Evolutionary conservation across 2,329 filamentous ascomycete species (phyloP), one percentile per base, ranked within the genome.

Genomic region (Lachnellula hyalina): DNA sequence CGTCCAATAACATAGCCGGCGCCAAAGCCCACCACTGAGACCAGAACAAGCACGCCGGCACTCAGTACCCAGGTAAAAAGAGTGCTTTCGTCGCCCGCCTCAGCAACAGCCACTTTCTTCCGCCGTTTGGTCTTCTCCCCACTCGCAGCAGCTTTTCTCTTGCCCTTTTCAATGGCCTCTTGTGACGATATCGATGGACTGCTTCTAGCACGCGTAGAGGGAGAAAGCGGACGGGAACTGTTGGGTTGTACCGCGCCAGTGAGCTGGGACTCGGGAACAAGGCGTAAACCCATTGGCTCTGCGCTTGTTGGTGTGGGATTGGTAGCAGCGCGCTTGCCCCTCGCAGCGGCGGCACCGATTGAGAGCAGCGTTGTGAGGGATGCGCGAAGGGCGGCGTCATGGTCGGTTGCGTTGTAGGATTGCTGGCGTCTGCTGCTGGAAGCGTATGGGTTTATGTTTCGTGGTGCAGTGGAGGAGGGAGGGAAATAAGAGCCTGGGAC

Each of bases 281-380:
- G 73, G 15, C 80, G 76, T 41, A 86, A 68, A 56, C 80, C 79
- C 70, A 85, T 77, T 1, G 66, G 65, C 44, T 66, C 63, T 32
- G 62, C 65, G 28, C 54, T 58, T 2, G 57, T 54, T 2, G 23
- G 9, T 41, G 55, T 53, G 7, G 47, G 52, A 55, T 14, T 68
- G 60, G 49, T 70, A 65, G 46, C 64, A 54, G 49, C 68, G 62
- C 76, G 74, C 67, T 94, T 96, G 0, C 88, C 87, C 44, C 94
- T 83, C 1, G 93, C 94, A 0, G 93, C 94, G 0, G 93, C 94
- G 3, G 92, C 91, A 0, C 91, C 93, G 66, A 90, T 96, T n/a
- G 93, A 96, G 12, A 99, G 82, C 12, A 99, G 80, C 0, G 94
- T 97, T 0, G 91, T 96, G n/a, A 99, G 79, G 48, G 90, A 96